Percentiles rank a stretch among this genome's conserved stretches.
phyloP scores from a whole-genome alignment of 352 stramenopile species.

The Globisporangium camurandrum region DNA sequence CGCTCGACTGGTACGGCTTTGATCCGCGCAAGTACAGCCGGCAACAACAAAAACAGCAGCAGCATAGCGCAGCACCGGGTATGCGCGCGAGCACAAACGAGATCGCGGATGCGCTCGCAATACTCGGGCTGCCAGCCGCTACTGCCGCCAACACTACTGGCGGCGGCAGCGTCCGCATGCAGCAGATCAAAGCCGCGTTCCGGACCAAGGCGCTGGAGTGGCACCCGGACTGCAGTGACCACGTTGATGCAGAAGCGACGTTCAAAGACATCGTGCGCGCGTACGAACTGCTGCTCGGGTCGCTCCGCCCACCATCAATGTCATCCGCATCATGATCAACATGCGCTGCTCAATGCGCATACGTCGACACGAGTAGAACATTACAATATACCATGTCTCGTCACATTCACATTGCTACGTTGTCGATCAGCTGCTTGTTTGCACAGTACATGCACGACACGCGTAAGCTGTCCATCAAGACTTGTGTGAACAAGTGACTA shows the following conservation, averaged over 20 bases:
- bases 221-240: conserved; percentile 89
- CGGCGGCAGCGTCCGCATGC: conserved; percentile 3
- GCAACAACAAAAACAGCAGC: conserved; percentile 12
- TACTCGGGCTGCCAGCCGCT: conserved; percentile 13
- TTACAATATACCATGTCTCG: no score
- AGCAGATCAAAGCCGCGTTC: conserved; percentile 48
- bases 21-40: conserved; percentile 36
- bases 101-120: conserved; percentile 21
- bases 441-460: no score
- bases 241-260: conserved; percentile 55
- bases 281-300: conserved; percentile 74
- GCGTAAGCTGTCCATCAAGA: no score
- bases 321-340: not conserved
- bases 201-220: conserved; percentile 77
- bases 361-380: no score
- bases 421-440: no score
- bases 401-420: no score
- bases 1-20: conserved; percentile 63
- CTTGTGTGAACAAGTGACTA: no score
- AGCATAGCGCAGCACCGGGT: conserved; percentile 1
- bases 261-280: conserved; percentile 86
- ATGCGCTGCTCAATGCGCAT: no score
- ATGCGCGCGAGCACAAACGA: conserved; percentile 4
- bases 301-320: conserved; percentile 1
- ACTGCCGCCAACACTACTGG: no score